phyloP scores from a whole-genome alignment of 1,284 basidiomycete genomes.

The Pterulicium gracile region DNA sequence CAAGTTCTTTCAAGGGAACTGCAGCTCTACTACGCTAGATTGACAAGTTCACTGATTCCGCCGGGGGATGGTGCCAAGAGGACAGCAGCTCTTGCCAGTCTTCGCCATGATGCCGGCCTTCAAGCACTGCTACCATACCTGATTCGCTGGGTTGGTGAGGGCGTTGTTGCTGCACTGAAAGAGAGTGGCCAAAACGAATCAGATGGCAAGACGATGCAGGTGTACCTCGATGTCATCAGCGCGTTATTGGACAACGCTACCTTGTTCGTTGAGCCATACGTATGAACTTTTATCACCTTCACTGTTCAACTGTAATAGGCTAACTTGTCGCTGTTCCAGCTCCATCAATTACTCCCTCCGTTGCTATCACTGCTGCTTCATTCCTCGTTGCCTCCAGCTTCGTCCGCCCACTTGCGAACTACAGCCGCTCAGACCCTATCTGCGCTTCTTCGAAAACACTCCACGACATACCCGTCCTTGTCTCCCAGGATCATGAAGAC shows the following conservation, averaged over 20 bases:
- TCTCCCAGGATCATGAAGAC: conserved; percentile 90
- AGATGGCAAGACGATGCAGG: conserved; percentile 61
- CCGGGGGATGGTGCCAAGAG: conserved; percentile 54
- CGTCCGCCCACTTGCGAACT: conserved; percentile 55
- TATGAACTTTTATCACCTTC: conserved; percentile 31
- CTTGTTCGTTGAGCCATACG: conserved; percentile 95
- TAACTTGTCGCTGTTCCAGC: conserved; percentile 28
- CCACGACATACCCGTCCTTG: conserved; percentile 77
- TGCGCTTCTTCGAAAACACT: conserved; percentile 66
- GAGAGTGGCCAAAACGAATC: conserved; percentile 48
- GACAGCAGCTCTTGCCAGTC: conserved; percentile 81
- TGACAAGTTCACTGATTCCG: conserved; percentile 79
- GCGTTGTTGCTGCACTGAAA: conserved; percentile 59
- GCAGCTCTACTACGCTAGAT: conserved; percentile 89
- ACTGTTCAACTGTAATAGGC: background rate
- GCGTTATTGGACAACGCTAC: conserved; percentile 78
- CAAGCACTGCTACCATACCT: conserved; percentile 94
- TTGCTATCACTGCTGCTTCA: conserved; percentile 46
- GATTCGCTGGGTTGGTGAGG: conserved; percentile 90
- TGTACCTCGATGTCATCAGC: conserved; percentile 73
- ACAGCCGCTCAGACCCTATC: conserved; percentile 77
- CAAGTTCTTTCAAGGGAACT: conserved; percentile 91
- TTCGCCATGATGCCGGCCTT: conserved; percentile 85
- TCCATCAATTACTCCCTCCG: conserved; percentile 60
- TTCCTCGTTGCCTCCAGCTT: conserved; percentile 58